Evolutionary conservation across 139 green algal genomes (phyloP).

Genomic region (Astrephomene gubernaculifera): DNA sequence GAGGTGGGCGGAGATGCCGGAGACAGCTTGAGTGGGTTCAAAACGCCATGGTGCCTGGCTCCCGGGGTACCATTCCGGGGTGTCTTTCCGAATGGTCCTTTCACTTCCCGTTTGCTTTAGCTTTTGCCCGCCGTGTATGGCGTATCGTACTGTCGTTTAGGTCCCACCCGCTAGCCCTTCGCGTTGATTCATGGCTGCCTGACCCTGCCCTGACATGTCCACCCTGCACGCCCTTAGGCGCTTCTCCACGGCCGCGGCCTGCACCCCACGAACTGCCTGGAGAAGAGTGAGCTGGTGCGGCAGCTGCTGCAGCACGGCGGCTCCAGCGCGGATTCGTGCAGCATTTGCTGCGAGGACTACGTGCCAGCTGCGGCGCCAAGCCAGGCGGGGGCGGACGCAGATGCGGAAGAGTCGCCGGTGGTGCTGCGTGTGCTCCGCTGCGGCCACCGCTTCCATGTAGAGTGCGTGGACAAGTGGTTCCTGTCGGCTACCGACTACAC

Average conservation of each 20-base stretch:
- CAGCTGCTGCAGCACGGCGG: constrained; percentile 33
- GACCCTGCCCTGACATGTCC: too few species aligned
- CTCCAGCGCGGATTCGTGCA: constrained; percentile 56
- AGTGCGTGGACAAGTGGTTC: constrained; percentile 78
- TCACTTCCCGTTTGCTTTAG: too few species aligned
- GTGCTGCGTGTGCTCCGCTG: constrained; percentile 69
- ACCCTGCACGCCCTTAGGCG: constrained; percentile 7
- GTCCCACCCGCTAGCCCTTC: too few species aligned
- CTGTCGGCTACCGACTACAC: constrained; percentile 67
- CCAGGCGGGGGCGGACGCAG: not conserved
- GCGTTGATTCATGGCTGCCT: too few species aligned
- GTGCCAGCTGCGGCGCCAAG: not conserved
- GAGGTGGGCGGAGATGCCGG: too few species aligned
- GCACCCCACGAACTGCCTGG: constrained; percentile 40
- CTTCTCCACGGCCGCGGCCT: constrained; percentile 30
- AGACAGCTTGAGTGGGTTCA: too few species aligned
- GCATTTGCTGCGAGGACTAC: constrained; percentile 75
- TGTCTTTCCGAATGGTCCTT: too few species aligned
- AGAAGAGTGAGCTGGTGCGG: constrained; percentile 64
- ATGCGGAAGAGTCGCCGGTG: not conserved
- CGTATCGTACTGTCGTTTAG: too few species aligned
- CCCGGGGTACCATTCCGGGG: too few species aligned
- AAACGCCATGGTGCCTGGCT: too few species aligned
- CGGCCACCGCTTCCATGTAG: constrained; percentile 70
- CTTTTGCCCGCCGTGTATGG: too few species aligned